phyloP scores from a whole-genome alignment of 2,329 filamentous ascomycete species.

The Cercospora sesami region DNA sequence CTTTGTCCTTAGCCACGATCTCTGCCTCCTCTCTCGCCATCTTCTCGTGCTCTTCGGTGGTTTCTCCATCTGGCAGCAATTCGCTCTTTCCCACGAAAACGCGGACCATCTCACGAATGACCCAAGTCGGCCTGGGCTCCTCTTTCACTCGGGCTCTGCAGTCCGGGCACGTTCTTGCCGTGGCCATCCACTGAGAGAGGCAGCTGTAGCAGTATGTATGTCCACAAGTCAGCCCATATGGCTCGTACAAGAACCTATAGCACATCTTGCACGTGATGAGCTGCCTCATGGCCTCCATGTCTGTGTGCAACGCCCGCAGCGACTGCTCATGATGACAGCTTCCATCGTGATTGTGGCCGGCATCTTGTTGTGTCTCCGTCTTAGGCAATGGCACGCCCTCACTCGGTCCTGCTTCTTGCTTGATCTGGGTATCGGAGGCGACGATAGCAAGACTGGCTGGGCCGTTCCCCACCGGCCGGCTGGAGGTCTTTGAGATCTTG shows the following conservation, averaged over 20 bases:
- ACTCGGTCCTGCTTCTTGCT: conserved; percentile 9
- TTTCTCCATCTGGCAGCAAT: conserved; percentile 63
- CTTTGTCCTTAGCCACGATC: conserved; percentile 61
- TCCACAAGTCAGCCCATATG: conserved; percentile 66
- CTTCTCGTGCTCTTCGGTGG: conserved; percentile 59
- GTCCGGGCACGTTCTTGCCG: conserved; percentile 67
- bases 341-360: not conserved
- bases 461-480: conserved; percentile 20
- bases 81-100: conserved; percentile 62
- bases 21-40: conserved; percentile 61
- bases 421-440: conserved; percentile 14
- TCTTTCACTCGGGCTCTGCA: conserved; percentile 61
- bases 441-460: conserved; percentile 15
- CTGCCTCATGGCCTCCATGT: conserved; percentile 61
- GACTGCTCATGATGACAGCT: conserved; percentile 31
- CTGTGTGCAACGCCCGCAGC: conserved; percentile 39
- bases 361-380: not conserved
- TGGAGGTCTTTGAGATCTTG: conserved; percentile 27
- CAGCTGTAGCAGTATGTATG: conserved; percentile 70
- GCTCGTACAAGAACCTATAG: conserved; percentile 67
- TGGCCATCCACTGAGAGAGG: conserved; percentile 52
- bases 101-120: conserved; percentile 65
- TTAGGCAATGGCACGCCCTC: conserved; percentile 7
- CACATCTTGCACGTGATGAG: conserved; percentile 69
- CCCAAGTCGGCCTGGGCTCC: conserved; percentile 64